Percentiles rank a stretch among this genome's conserved stretches.
Evolutionary conservation across 1,139 yeast species (phyloP).

Genomic region (Geotrichum carabidarum): DNA sequence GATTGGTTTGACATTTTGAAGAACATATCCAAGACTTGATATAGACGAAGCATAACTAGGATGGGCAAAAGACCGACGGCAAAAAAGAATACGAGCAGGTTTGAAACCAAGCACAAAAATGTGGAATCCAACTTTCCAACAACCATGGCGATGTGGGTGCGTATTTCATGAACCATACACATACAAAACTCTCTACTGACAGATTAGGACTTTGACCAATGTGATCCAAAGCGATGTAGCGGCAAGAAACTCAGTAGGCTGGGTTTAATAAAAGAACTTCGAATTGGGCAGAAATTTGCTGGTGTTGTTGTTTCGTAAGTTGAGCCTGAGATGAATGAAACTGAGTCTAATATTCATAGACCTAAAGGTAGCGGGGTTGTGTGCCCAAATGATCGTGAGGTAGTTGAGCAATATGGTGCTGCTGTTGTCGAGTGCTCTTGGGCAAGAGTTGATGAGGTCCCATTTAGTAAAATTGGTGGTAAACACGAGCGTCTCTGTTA

Average conservation of each 20-base stretch:
- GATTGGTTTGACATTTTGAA: no score
- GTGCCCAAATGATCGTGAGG: slow-evolving; percentile 77
- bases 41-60: background rate
- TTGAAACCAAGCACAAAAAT: slow-evolving; percentile 24
- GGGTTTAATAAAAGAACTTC: slow-evolving; percentile 70
- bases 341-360: slow-evolving; percentile 18
- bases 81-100: slow-evolving; percentile 17
- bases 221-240: slow-evolving; percentile 96
- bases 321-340: background rate
- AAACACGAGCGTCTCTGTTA: slow-evolving; percentile 62
- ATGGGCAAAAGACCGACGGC: slow-evolving; percentile 20
- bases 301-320: slow-evolving; percentile 74
- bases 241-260: slow-evolving; percentile 89
- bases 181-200: background rate
- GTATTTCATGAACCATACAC: slow-evolving; percentile 13
- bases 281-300: slow-evolving; percentile 86
- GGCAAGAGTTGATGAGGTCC: slow-evolving; percentile 96
- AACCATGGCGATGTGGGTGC: slow-evolving; percentile 43
- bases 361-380: slow-evolving; percentile 91
- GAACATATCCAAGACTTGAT: no score
- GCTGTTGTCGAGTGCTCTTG: slow-evolving; percentile 98
- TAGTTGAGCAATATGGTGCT: slow-evolving; percentile 77
- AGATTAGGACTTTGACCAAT: slow-evolving; percentile 78
- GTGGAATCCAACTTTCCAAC: slow-evolving; percentile 32
- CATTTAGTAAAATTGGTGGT: slow-evolving; percentile 89